A percentile compares a stretch with the other conserved stretches of the same genome.
These are phyloP conservation scores for Rhynchosporium secalis DNA, from an alignment of 2,329 filamentous ascomycete species.

Conservation along the genomic window DNA sequence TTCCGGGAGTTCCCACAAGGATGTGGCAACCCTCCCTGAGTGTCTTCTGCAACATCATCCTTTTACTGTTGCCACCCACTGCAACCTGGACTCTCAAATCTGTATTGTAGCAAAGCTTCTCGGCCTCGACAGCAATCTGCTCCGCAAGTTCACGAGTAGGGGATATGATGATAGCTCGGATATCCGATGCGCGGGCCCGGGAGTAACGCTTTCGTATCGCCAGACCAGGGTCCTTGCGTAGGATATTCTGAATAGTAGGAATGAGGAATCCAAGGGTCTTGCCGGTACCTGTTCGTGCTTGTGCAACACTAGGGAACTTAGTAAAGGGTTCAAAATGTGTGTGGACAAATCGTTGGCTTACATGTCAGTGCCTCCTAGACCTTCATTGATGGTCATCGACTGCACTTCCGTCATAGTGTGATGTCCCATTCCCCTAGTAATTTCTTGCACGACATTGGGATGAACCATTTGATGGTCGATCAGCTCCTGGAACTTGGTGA, in stretches of 20 bases:
- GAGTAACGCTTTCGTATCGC: conserved; percentile 42
- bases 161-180: conserved; percentile 72
- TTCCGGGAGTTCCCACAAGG: conserved; percentile 86
- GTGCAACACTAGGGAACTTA: conserved; percentile 67
- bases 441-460: conserved; percentile 44
- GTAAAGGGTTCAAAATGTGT: conserved; percentile 6
- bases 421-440: conserved; percentile 73
- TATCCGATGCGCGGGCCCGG: conserved; percentile 54
- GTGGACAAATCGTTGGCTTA: conserved; percentile 28
- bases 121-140: conserved; percentile 79
- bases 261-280: conserved; percentile 95
- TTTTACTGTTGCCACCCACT: conserved; percentile 86
- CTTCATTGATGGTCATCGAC: conserved; percentile 75
- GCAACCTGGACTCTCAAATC: conserved; percentile 64
- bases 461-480: conserved; percentile 37
- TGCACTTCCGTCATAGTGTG: conserved; percentile 92
- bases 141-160: conserved; percentile 81
- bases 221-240: conserved; percentile 61
- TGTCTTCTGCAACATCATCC: conserved; percentile 37
- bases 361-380: conserved; percentile 60
- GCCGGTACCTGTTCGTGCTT: conserved; percentile 95
- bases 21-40: conserved; percentile 78
- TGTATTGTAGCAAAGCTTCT: conserved; percentile 38
- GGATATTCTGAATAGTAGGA: conserved; percentile 78
- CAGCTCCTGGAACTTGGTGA: conserved; percentile 39